Percentiles rank a stretch among this genome's conserved stretches.
Conservation (phyloP, 2,329 filamentous ascomycete genomes). For the Pseudogymnoascus sp. region DNA sequence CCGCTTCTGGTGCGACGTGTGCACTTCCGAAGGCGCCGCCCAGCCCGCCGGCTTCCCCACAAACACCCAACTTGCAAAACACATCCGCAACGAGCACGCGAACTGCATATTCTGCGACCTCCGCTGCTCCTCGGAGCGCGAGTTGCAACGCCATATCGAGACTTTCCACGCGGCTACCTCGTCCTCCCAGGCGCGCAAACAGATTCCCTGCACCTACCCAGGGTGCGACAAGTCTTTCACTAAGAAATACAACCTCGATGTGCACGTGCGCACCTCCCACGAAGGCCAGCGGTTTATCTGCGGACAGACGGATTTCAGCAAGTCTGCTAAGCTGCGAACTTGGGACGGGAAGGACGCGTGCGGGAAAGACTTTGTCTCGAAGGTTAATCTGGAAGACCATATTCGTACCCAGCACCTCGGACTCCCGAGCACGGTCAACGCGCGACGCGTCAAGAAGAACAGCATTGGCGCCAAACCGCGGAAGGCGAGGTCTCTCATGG, state of each 20-base stretch:
- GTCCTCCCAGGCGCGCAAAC: conserved; percentile 40
- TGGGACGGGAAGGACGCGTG: conserved; percentile 67
- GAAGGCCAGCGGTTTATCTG: conserved; percentile 74
- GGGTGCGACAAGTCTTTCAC: conserved; percentile 74
- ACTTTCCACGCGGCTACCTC: conserved; percentile 56
- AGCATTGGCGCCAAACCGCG: conserved; percentile 27
- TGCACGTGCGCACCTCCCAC: conserved; percentile 71
- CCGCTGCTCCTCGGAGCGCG: conserved; percentile 56
- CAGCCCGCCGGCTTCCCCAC: conserved; percentile 59
- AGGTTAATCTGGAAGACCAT: conserved; percentile 74
- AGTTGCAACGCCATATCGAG: conserved; percentile 71
- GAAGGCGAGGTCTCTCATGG: conserved; percentile 1
- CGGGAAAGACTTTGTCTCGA: conserved; percentile 66
- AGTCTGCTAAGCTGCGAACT: conserved; percentile 47
- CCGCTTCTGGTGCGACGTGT: conserved; percentile 72
- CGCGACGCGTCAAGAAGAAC: conserved; percentile 30
- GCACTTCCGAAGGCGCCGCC: conserved; percentile 38
- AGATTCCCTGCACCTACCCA: conserved; percentile 56
- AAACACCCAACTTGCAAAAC: conserved; percentile 60
- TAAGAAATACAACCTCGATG: conserved; percentile 72
- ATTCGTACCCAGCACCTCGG: conserved; percentile 74
- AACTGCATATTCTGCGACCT: conserved; percentile 68
- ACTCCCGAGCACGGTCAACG: conserved; percentile 36
- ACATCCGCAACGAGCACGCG: conserved; percentile 67
- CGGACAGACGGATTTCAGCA: conserved; percentile 55